Base-by-base conservation (phyloP, 2,329 filamentous ascomycete genomes). In the Trichothecium sympodiale region DNA sequence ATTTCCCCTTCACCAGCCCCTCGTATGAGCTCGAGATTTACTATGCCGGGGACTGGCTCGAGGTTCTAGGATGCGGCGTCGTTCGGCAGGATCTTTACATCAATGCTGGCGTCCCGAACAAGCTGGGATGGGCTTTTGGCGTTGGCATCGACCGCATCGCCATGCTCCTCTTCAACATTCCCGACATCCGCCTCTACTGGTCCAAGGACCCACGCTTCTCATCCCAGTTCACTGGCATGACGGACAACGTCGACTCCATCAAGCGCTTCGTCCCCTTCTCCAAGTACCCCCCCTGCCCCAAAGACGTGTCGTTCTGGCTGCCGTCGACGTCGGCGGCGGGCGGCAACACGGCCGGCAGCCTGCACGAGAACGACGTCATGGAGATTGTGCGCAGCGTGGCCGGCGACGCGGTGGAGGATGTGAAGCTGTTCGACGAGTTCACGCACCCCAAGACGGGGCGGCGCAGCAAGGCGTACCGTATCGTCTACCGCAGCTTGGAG, bases 361-460 rank as follows among this genome's bases (percentile, higher is more conserved):
- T 94, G 53, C 89, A 96, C 56, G 88, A 93, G 56, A 96, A 96
- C 60, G 91, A 98, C 57, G 68, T 96, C 35, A 96, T 96, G 89
- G 91, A 96, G 60, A 73, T 95, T 38, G 83, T 95, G 14, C 78
- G 91, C 45, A 79, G 79, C 46, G 69, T 89, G 32, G 84, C 77
- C 8, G 88, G 87, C 34, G 83, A 94, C 55, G 60, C 78, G 16
- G 86, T 91, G 26, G 91, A 98, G 61, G 86, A 94, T 55, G 89
- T 96, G 34, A 69, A 66, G 41, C 67, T 93, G 18, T 76, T 85
- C 35, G 91, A 96, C 59, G 74, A 85, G 54, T 98, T 96, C 57
- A 77, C 74, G 33, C 87, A 96, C 59, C 87, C 88, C 27, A 87
- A 83, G 62, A 88, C 83, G 15, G 78, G 80, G 4, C 70, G 83